phyloP scores from a whole-genome alignment of 495 filamentous ascomycete genomes.

The Xylaria longipes region DNA sequence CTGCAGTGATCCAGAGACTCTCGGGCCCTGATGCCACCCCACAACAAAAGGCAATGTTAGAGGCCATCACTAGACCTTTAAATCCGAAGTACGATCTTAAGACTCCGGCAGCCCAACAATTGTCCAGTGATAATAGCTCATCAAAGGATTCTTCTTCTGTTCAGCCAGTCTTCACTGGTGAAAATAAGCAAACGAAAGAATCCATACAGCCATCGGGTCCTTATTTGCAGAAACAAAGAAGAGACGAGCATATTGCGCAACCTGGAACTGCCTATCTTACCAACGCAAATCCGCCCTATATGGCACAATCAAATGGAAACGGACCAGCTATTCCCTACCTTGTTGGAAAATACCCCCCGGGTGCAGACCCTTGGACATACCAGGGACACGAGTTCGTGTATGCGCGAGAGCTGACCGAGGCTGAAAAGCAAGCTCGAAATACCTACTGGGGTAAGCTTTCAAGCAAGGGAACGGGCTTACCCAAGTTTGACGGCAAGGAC shows the following conservation, averaged over 20 bases:
- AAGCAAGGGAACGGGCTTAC: slow-evolving; percentile 50
- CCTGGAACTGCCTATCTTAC: neutral
- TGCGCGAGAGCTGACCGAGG: slow-evolving; percentile 52
- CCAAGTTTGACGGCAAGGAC: slow-evolving; percentile 63
- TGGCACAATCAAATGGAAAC: slow-evolving; percentile 2
- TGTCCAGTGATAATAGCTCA: slow-evolving; percentile 19
- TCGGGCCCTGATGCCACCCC: slow-evolving; percentile 18
- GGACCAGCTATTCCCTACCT: slow-evolving; percentile 47
- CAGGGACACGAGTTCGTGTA: slow-evolving; percentile 53
- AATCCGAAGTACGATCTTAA: slow-evolving; percentile 31
- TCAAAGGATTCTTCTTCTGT: slow-evolving; percentile 12
- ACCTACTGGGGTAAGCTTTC: slow-evolving; percentile 59
- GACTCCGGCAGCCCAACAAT: slow-evolving; percentile 28
- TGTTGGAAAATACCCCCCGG: slow-evolving; percentile 49
- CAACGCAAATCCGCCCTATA: slow-evolving; percentile 1
- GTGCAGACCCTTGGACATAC: slow-evolving; percentile 42
- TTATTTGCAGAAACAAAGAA: slow-evolving; percentile 6
- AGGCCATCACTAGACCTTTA: slow-evolving; percentile 31
- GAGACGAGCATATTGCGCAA: slow-evolving; percentile 10
- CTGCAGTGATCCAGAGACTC: slow-evolving; percentile 27
- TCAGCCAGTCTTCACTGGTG: neutral
- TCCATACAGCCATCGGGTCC: neutral
- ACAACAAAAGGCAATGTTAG: slow-evolving; percentile 12
- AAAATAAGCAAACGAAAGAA: neutral
- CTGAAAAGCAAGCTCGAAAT: slow-evolving; percentile 54